Evolutionary conservation across 75 land plant genomes (phyloP), one percentile per base, ranked within the genome.

Genomic region (Picea sitchensis): DNA sequence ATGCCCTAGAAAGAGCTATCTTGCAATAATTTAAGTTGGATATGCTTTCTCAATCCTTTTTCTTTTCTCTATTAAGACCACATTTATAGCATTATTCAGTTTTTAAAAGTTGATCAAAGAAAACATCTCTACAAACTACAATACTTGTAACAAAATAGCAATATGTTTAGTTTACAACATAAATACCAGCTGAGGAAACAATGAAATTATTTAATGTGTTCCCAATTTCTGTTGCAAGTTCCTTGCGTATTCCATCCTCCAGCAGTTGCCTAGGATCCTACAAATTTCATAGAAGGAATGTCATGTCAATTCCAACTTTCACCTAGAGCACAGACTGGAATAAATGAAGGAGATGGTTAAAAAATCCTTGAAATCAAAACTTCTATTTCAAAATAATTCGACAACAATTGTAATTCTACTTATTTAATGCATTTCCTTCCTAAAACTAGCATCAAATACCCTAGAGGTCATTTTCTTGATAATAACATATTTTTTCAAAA

Each of bases 231-330:
- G 75, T 77, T 68, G 79, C 86, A 44, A 85, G 80, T 78, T 85
- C 80, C 64, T 83, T 85, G 2, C 86, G 86, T 1, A 85, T 79
- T 62, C 86, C 86, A 73, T 71, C 86, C 79, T 85, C 86, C 75
- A 85, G 44, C 51, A 85, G 85, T 76, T 85, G 86, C 77, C 77
- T 77, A 20, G 86, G 86, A 79, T 85, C 86, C 82, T 81, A 23
- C 38, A 59, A 59, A 57, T 26, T 4, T 17, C 4, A 56, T 38
- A 21, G 4, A 30, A 54, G 20, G 1, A 14, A 4, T 38, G 13
- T 20, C 4, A 14, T 18, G 41, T 56, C 41, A 20, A 58, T 76
- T 9, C 36, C 60, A 5, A 41, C 34, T 76, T 56, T 14, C 15
- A 31, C 2, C 3, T 64, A 4, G 72, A 38, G 6, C 17, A 14